A percentile compares a stretch with the other conserved stretches of the same genome.
phyloP scores from a whole-genome alignment of 768 basidiomycete genomes.

The Mycena alexandri region DNA sequence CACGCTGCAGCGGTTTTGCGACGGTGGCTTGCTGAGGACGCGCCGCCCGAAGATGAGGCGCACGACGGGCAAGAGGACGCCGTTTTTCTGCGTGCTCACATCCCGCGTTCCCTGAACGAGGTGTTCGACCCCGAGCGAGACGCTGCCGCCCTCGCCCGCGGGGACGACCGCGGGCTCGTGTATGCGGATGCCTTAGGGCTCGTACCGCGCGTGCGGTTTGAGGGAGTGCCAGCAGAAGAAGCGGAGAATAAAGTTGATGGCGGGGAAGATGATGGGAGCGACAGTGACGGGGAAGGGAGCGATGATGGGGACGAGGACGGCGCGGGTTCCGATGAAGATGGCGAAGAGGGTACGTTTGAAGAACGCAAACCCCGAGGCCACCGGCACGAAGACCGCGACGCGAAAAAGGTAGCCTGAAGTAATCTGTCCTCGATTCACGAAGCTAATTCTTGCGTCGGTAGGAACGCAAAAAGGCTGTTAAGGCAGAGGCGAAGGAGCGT shows the following conservation, averaged over 20 bases:
- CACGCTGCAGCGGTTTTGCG: conserved; percentile 39
- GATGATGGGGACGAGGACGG: conserved; percentile 53
- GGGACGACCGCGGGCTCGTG: conserved; percentile 81
- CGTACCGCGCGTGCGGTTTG: conserved; percentile 47
- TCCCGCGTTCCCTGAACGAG: conserved; percentile 92
- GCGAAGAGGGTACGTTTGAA: conserved; percentile 51
- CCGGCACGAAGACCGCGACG: conserved; percentile 91
- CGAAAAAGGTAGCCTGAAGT: conserved; percentile 76
- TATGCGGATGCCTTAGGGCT: conserved; percentile 91
- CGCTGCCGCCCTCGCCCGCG: conserved; percentile 77
- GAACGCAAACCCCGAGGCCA: conserved; percentile 69
- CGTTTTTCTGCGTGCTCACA: conserved; percentile 92
- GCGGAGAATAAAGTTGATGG: conserved; percentile 24
- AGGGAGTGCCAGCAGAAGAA: background rate
- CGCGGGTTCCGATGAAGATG: conserved; percentile 46
- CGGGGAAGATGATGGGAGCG: conserved; percentile 43
- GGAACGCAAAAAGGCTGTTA: conserved; percentile 81
- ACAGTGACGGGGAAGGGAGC: conserved; percentile 48
- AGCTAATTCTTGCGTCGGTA: conserved; percentile 46
- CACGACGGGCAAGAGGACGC: conserved; percentile 79
- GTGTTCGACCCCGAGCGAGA: conserved; percentile 97
- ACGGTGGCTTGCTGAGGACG: conserved; percentile 34
- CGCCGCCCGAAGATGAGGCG: conserved; percentile 29
- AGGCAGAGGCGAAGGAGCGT: conserved; percentile 50
- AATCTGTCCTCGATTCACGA: conserved; percentile 14